Evolutionary conservation across 2,329 filamentous ascomycete species (phyloP), one percentile per base, ranked within the genome.

Genomic region (Verticillium alfalfae): DNA sequence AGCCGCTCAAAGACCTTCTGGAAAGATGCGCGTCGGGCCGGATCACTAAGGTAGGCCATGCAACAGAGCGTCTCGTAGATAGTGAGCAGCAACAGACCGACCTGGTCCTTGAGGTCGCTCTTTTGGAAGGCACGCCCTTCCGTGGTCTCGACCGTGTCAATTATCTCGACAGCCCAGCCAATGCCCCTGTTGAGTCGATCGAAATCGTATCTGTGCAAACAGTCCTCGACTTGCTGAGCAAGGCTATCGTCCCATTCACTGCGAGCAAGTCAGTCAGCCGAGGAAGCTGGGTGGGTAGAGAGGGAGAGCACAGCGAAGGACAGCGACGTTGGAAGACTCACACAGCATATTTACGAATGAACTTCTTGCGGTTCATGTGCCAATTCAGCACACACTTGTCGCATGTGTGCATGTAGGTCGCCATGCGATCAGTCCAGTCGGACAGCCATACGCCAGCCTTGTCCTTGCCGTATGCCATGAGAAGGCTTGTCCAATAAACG

Each of bases 21-120:
- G 71, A 98, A 97, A 66, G 88, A 72, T 0, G 71, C 68, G 2
- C 82, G 78, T 65, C 81, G 80, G 4, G 81, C 79, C 1, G 81
- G 78, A n/a, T 79, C 67, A 55, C 76, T 82, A 64, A 97, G 80
- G 71, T 96, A 92, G 1, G 89, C 83, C 66, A 93, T 86, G 73
- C 90, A 96, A 72, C 93, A 96, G 59, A 98, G 78, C 0, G 90
- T 89, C 73, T 98, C 94, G 69, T 96, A 97, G 36, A 98, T 85
- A 12, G 92, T 89, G 62, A 95, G 84, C 58, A 96, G 84, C 7
- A 91, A 86, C 34, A 84, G 78, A 1, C 83, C 77, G 34, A 84
- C 76, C 7, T 81, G 72, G 22, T 77, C 75, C 13, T 78, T 79
- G 41, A 84, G 75, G 59, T 78, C 77, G 0, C 75, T 69, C 49